Evolutionary conservation across 805 yeast species (phyloP).

Genomic region (Metschnikowia chrysomelidarum): DNA sequence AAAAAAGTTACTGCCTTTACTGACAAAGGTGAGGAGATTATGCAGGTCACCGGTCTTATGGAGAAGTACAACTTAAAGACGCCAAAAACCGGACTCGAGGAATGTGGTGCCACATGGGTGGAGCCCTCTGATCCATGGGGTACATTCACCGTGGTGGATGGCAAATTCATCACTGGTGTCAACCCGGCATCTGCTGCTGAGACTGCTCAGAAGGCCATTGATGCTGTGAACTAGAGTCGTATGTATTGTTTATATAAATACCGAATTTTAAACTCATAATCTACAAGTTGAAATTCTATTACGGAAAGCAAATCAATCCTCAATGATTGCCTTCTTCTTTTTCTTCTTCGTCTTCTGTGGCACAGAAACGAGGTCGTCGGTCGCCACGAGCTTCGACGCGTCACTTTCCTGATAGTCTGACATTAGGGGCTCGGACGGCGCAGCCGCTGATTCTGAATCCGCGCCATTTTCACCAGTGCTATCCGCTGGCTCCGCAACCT

Average conservation of each 20-base stretch:
- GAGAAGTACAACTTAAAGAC: constrained; percentile 27
- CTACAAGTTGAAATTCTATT: neutral
- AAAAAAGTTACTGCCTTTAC: constrained; percentile 62
- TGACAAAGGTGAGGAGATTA: constrained; percentile 48
- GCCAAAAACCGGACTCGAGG: constrained; percentile 36
- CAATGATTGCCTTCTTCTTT: constrained; percentile 39
- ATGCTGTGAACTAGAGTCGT: constrained; percentile 5
- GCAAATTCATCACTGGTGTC: constrained; percentile 61
- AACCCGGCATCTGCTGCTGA: constrained; percentile 58
- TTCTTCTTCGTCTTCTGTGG: constrained; percentile 39
- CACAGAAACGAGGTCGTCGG: constrained; percentile 24
- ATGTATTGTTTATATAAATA: neutral
- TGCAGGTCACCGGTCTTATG: constrained; percentile 23
- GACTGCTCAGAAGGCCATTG: constrained; percentile 44
- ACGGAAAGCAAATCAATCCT: constrained; percentile 20
- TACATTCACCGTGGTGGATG: constrained; percentile 51
- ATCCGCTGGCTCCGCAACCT: neutral
- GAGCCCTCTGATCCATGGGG: constrained; percentile 53
- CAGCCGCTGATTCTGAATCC: neutral
- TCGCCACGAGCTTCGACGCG: constrained; percentile 1
- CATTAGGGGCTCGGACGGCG: neutral
- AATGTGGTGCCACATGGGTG: constrained; percentile 41
- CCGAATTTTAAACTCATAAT: neutral
- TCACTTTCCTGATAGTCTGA: neutral
- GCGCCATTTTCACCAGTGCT: neutral